Evolutionary conservation across 1,284 basidiomycete genomes (phyloP), one percentile per base, ranked within the genome.

Genomic region (Ustilago lituana): DNA sequence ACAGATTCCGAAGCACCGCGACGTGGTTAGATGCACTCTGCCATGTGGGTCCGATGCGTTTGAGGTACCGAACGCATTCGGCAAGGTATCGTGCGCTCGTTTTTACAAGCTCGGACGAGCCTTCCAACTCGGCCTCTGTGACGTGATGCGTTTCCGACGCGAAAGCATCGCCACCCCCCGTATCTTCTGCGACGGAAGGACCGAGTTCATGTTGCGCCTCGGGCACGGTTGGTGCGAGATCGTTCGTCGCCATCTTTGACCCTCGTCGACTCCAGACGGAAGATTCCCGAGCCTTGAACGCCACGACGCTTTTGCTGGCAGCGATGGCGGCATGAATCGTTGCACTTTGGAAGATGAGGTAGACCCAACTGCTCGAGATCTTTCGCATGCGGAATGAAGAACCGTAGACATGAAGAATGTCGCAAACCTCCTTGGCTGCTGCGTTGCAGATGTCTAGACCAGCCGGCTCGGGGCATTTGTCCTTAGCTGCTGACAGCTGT

Each of bases 341-440:
- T 19, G 71, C 71, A 20, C 47, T 55, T 26, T 73, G 71, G 47
- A 73, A 73, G 55, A 73, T 71, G 46, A 73, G 54, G 32, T 73
- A 73, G 17, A 73, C 71, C 71, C 71, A 73, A 27, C 54, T 59
- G 11, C 58, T 57, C 19, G 71, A 65, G 27, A 73, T 70, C 55
- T 73, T 73, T 24, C 65, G 61, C 32, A 70, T 66, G 19, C 61
- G 65, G 48, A 73, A 73, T 2, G 71, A 71, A 3, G 63, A 55
- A 40, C 56, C 67, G 36, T 73, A 73, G 19, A 63, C 60, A 17
- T 70, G 51, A 17, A 73, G 48, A n/a, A 73, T 67, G 43, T 65
- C 65, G 31, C 71, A 73, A 4, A 73, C 62, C 23, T 64, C 61
- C 19, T 52, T 59, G 19, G 71, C 71, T 4, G 71, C 67, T 10